A percentile compares a stretch with the other conserved stretches of the same genome.
These are phyloP conservation scores for Insectozyma bohioensis DNA, from an alignment of 1,139 yeast species.

Conservation along the genomic window DNA sequence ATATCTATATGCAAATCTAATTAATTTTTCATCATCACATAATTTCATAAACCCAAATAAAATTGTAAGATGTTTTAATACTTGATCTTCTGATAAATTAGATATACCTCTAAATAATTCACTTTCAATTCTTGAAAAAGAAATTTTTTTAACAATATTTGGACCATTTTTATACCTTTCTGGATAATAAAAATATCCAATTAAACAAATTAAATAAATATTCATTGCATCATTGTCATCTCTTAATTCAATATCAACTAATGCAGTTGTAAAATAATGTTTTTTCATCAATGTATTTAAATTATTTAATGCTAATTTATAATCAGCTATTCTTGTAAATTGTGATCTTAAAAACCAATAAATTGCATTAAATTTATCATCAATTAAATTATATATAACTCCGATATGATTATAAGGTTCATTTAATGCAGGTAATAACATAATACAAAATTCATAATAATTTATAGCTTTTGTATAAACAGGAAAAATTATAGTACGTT, in stretches of 20 bases:
- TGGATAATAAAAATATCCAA: conserved; percentile 32
- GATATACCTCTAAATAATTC: conserved; percentile 20
- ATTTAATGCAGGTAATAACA: conserved; percentile 62
- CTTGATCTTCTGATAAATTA: conserved; percentile 10
- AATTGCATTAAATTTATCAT: conserved; percentile 33
- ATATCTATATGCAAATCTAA: conserved; percentile 27
- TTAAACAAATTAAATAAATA: conserved; percentile 25
- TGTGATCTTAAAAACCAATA: conserved; percentile 60
- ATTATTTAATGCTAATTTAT: conserved; percentile 42
- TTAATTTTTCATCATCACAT: conserved; percentile 18
- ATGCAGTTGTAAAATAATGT: conserved; percentile 28
- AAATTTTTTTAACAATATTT: conserved; percentile 23
- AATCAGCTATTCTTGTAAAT: conserved; percentile 51
- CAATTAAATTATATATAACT: conserved; percentile 46
- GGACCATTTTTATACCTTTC: conserved; percentile 26
- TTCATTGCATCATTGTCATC: conserved; percentile 20
- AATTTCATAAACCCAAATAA: conserved; percentile 23
- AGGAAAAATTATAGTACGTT: conserved; percentile 17
- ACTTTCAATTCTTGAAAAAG: conserved; percentile 27
- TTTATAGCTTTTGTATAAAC: conserved; percentile 37
- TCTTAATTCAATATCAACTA: conserved; percentile 17
- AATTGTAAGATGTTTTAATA: conserved; percentile 26
- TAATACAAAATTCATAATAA: conserved; percentile 51
- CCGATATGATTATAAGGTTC: conserved; percentile 70
- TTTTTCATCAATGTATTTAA: conserved; percentile 32